Conservation (phyloP, 2,329 filamentous ascomycete genomes). For the Ophiostoma australiae region DNA sequence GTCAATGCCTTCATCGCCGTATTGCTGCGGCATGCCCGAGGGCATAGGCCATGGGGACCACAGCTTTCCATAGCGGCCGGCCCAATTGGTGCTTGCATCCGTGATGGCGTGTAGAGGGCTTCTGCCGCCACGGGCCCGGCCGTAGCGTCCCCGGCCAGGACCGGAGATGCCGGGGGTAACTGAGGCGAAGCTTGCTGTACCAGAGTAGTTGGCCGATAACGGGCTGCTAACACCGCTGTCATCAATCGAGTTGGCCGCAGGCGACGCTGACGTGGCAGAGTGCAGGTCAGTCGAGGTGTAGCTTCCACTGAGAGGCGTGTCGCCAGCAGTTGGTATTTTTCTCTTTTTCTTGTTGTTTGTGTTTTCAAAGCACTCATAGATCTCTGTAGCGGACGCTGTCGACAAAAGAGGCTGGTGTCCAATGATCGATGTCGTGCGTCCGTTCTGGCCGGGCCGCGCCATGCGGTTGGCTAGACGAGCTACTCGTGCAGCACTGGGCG, state of each 20-base stretch:
- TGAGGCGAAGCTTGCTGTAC: constrained; percentile 47
- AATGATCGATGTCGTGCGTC: constrained; percentile 16
- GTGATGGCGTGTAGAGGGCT: constrained; percentile 57
- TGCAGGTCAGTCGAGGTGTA: constrained; percentile 39
- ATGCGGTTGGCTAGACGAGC: constrained; percentile 22
- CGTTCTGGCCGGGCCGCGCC: constrained; percentile 9
- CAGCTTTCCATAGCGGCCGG: constrained; percentile 44
- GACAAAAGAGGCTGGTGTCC: constrained; percentile 54
- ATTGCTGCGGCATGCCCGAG: constrained; percentile 16
- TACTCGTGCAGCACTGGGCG: constrained; percentile 25
- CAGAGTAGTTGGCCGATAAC: constrained; percentile 12
- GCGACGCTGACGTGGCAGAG: constrained; percentile 32
- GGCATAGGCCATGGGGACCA: constrained; percentile 36
- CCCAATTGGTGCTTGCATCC: constrained; percentile 55
- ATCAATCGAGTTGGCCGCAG: constrained; percentile 19
- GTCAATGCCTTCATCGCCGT: not conserved
- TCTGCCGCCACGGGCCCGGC: constrained; percentile 58
- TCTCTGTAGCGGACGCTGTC: constrained; percentile 68
- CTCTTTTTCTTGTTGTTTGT: constrained; percentile 99
- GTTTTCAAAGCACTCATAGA: constrained; percentile 96
- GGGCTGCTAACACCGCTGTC: constrained; percentile 21
- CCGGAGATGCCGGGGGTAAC: constrained; percentile 71
- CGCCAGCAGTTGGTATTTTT: constrained; percentile 88
- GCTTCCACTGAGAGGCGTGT: constrained; percentile 48
- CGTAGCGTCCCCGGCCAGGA: constrained; percentile 76